Percentiles rank a stretch among this genome's conserved stretches.
phyloP scores from a whole-genome alignment of 2,329 filamentous ascomycete genomes.

The Elsinoe australis region DNA sequence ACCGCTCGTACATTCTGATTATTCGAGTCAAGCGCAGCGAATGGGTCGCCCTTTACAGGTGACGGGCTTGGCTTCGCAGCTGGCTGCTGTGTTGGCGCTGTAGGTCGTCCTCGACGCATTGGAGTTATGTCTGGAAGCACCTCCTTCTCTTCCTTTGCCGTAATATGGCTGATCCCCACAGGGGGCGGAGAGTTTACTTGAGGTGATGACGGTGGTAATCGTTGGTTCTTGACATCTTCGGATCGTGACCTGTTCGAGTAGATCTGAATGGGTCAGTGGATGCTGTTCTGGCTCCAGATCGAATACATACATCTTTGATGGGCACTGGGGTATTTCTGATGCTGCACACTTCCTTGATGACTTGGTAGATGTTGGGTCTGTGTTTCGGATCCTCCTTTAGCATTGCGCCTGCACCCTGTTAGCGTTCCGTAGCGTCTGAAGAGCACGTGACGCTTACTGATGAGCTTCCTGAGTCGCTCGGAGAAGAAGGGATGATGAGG shows the following conservation, averaged over 20 bases:
- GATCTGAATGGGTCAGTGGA: constrained; percentile 35
- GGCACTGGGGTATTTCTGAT: constrained; percentile 85
- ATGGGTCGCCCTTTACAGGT: constrained; percentile 65
- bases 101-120: constrained; percentile 81
- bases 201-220: constrained; percentile 50
- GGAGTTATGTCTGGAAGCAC: constrained; percentile 82
- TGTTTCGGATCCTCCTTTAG: constrained; percentile 70
- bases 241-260: constrained; percentile 52
- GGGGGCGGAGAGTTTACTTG: constrained; percentile 44
- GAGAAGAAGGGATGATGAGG: constrained; percentile 85
- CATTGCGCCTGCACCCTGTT: constrained; percentile 63
- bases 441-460: constrained; percentile 53
- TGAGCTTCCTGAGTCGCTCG: constrained; percentile 78
- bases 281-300: background rate
- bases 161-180: constrained; percentile 19
- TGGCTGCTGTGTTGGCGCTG: constrained; percentile 41
- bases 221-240: constrained; percentile 54
- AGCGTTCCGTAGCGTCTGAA: background rate
- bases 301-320: constrained; percentile 69
- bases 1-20: constrained; percentile 40
- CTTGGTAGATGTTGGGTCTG: constrained; percentile 90
- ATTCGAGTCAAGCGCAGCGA: constrained; percentile 75
- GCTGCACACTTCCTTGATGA: constrained; percentile 73
- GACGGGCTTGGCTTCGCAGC: constrained; percentile 49
- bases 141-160: constrained; percentile 62